Conservation (phyloP, 2,329 filamentous ascomycete genomes). For the Cladosporium oxysporum region DNA sequence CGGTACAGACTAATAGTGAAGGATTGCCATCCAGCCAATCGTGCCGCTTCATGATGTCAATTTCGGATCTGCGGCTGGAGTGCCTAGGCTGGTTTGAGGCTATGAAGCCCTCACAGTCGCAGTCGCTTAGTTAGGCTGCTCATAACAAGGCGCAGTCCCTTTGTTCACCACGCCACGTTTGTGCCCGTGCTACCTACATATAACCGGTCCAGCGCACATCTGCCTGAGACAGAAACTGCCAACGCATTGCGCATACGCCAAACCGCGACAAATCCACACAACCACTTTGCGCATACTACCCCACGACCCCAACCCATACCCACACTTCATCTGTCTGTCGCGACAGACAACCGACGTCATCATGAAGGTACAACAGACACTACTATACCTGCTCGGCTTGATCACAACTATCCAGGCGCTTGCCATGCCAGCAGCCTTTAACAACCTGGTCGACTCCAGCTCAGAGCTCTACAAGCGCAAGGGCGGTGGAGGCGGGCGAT, state of each 20-base stretch:
- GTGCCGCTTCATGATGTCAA: slow-evolving; percentile 3
- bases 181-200: background rate
- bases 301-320: background rate
- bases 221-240: slow-evolving; percentile 2
- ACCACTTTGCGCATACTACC: background rate
- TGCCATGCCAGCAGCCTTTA: slow-evolving; percentile 32
- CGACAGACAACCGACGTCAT: slow-evolving; percentile 23
- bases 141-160: background rate
- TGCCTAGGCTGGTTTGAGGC: slow-evolving; percentile 1
- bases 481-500: slow-evolving; percentile 49
- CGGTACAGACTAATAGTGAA: background rate
- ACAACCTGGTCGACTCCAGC: slow-evolving; percentile 37
- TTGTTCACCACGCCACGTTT: background rate
- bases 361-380: slow-evolving; percentile 33
- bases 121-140: background rate
- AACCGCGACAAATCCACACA: background rate
- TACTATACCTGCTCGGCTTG: slow-evolving; percentile 34
- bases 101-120: background rate
- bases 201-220: background rate
- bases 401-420: slow-evolving; percentile 36
- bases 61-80: slow-evolving; percentile 8
- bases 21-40: background rate
- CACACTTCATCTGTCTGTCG: background rate
- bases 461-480: slow-evolving; percentile 48
- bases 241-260: background rate